phyloP scores from a whole-genome alignment of 495 filamentous ascomycete genomes.

The Penicillium egyptiacum region DNA sequence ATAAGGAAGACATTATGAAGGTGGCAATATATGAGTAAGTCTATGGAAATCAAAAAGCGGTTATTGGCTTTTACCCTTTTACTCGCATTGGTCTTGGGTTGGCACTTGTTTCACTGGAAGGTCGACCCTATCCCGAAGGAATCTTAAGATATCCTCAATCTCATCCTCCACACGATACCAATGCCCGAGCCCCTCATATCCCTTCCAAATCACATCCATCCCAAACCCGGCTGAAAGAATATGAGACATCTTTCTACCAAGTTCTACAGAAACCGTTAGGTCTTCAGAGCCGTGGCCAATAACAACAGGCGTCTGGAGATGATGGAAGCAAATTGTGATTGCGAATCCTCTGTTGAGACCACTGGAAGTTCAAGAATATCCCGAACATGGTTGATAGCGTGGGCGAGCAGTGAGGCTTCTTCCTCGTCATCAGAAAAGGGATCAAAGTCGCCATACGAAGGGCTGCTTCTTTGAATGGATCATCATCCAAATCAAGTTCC shows the following conservation, averaged over 20 bases:
- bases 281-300: slow-evolving; percentile 56
- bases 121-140: slow-evolving; percentile 28
- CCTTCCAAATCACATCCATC: slow-evolving; percentile 48
- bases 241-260: slow-evolving; percentile 44
- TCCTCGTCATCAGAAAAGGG: slow-evolving; percentile 22
- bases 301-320: slow-evolving; percentile 45
- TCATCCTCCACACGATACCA: slow-evolving; percentile 54
- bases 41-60: not conserved
- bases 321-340: not conserved
- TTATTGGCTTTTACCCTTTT: not conserved
- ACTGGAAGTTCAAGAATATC: slow-evolving; percentile 22
- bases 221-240: slow-evolving; percentile 39
- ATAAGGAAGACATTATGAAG: not conserved
- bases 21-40: not conserved
- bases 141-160: slow-evolving; percentile 51
- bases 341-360: not conserved
- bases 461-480: slow-evolving; percentile 13
- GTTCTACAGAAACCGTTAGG: slow-evolving; percentile 44
- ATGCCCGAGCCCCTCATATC: slow-evolving; percentile 55
- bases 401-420: slow-evolving; percentile 2
- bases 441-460: slow-evolving; percentile 10
- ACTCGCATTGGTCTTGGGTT: not conserved
- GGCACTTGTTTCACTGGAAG: slow-evolving; percentile 3
- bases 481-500: slow-evolving; percentile 6
- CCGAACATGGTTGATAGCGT: slow-evolving; percentile 19